Conservation (phyloP, 805 yeast species). For the Cyberlindnera mycetangii region DNA sequence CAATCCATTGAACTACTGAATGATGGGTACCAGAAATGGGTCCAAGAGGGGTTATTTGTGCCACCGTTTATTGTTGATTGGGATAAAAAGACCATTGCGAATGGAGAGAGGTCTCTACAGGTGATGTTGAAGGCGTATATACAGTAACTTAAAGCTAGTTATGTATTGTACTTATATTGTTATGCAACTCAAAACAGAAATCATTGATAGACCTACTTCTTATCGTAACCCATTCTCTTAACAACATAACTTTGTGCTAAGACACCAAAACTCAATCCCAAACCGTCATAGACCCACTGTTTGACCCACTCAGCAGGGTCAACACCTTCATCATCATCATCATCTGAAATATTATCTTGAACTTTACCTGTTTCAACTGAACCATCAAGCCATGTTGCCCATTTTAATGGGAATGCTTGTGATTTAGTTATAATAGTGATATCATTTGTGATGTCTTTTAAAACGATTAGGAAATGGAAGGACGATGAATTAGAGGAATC, state of each 20-base stretch:
- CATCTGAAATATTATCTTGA: constrained; percentile 19
- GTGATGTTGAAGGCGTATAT: constrained; percentile 17
- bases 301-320: constrained; percentile 83
- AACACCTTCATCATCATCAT: constrained; percentile 44
- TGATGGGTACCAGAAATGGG: constrained; percentile 14
- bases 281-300: constrained; percentile 77
- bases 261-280: constrained; percentile 77
- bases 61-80: constrained; percentile 61
- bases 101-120: constrained; percentile 38
- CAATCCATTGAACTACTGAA: constrained; percentile 7
- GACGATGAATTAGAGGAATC: constrained; percentile 42
- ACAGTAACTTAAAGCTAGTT: background rate
- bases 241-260: constrained; percentile 89
- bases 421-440: constrained; percentile 74
- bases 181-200: background rate
- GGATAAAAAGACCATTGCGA: constrained; percentile 55
- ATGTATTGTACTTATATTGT: background rate
- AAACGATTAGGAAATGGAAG: constrained; percentile 71
- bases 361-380: constrained; percentile 16
- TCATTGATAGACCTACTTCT: constrained; percentile 2
- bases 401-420: constrained; percentile 84
- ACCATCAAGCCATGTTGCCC: constrained; percentile 87
- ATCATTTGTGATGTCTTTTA: constrained; percentile 77
- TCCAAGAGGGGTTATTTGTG: constrained; percentile 29
- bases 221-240: constrained; percentile 62